Evolutionary conservation across 768 basidiomycete genomes (phyloP).

Genomic region (Auricularia auricula-judae): DNA sequence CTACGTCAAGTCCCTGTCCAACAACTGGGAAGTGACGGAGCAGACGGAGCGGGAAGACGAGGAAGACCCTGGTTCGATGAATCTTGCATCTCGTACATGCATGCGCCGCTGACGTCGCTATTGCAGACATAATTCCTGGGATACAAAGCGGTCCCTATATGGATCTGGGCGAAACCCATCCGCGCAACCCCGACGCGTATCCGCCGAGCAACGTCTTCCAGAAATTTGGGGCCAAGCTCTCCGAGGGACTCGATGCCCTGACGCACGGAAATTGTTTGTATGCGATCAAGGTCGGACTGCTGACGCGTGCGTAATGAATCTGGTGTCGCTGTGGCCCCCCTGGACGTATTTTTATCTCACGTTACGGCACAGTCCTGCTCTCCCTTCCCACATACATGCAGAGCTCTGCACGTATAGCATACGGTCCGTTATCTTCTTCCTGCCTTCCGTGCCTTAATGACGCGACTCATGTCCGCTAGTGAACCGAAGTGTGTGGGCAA

Average conservation of each 20-base stretch:
- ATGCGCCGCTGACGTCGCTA: neutral
- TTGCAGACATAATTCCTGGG: conserved; percentile 45
- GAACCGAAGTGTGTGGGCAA: conserved; percentile 59
- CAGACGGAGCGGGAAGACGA: conserved; percentile 41
- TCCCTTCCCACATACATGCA: conserved; percentile 49
- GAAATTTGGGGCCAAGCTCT: conserved; percentile 33
- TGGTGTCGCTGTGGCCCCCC: too few species aligned
- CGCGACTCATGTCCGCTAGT: conserved; percentile 22
- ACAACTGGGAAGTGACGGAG: conserved; percentile 35
- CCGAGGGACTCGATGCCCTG: conserved; percentile 28
- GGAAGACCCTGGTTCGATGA: conserved; percentile 46
- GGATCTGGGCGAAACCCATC: conserved; percentile 45
- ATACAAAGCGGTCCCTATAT: conserved; percentile 28
- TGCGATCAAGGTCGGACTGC: conserved; percentile 57
- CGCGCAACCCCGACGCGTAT: conserved; percentile 63
- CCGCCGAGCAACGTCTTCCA: conserved; percentile 56
- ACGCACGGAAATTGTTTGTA: conserved; percentile 53
- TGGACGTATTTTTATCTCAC: too few species aligned
- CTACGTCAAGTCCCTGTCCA: conserved; percentile 27
- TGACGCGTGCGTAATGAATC: conserved; percentile 35
- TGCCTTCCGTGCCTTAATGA: conserved; percentile 4
- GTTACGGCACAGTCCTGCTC: conserved; percentile 33
- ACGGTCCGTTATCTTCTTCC: conserved; percentile 28
- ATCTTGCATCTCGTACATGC: neutral
- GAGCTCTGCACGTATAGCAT: conserved; percentile 45